Evolutionary conservation across 176 grass and related monocot species (phyloP).

Genomic region (Carex cristatella): DNA sequence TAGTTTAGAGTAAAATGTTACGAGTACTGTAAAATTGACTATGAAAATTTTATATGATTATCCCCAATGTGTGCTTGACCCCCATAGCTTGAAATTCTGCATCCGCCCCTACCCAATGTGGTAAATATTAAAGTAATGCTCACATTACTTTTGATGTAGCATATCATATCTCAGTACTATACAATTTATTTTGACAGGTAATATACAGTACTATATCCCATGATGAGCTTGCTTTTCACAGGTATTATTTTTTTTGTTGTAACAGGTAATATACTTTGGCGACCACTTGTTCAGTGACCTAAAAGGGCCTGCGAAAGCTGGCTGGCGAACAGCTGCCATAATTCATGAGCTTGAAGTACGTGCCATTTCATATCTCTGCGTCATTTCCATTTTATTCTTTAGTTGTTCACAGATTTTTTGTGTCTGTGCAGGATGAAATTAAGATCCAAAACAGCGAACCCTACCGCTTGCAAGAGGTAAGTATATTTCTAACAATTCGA

Average conservation of each 20-base stretch:
- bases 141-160: not conserved
- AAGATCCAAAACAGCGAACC: conserved; percentile 69
- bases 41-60: too few relatives aligned
- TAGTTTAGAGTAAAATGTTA: too few relatives aligned
- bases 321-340: conserved; percentile 96
- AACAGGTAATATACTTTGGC: conserved; percentile 97
- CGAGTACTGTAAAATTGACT: too few relatives aligned
- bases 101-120: too few relatives aligned
- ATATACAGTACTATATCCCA: too few relatives aligned
- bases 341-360: conserved; percentile 89
- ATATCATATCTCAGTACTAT: not conserved
- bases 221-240: not conserved
- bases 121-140: too few relatives aligned
- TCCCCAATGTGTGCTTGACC: too few relatives aligned
- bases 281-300: conserved; percentile 96
- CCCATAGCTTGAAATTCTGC: too few relatives aligned
- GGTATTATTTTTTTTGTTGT: not conserved
- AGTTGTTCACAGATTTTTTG: not conserved
- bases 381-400: not conserved
- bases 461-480: conserved; percentile 80
- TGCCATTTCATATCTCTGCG: not conserved
- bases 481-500: not conserved
- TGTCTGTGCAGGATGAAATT: conserved; percentile 81
- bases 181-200: too few relatives aligned
- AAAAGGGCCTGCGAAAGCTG: conserved; percentile 94